Conservation (phyloP, 2,329 filamentous ascomycete species). For the Arthroderma sp. region DNA sequence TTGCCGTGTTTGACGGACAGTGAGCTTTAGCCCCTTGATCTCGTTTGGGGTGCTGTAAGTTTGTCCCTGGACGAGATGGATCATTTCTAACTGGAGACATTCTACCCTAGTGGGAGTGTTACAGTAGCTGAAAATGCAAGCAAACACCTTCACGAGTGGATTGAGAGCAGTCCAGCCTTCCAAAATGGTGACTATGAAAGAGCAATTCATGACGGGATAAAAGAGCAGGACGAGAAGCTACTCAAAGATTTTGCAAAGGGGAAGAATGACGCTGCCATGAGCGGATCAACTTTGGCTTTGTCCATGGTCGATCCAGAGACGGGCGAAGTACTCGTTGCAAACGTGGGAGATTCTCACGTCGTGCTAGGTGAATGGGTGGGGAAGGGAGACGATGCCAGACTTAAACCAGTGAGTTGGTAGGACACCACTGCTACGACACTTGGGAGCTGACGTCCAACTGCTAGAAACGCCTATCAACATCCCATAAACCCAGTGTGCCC, state of each 20-base stretch:
- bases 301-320: constrained; percentile 21
- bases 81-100: background rate
- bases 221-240: constrained; percentile 19
- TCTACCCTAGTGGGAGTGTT: constrained; percentile 17
- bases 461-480: constrained; percentile 21
- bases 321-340: constrained; percentile 21
- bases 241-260: constrained; percentile 17
- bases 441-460: too few species aligned
- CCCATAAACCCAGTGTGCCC: constrained; percentile 21
- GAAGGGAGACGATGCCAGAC: constrained; percentile 8
- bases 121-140: constrained; percentile 22
- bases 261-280: constrained; percentile 16
- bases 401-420: background rate
- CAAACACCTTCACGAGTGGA: constrained; percentile 15
- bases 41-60: background rate
- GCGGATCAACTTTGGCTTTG: constrained; percentile 23
- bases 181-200: constrained; percentile 17
- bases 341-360: constrained; percentile 25
- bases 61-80: background rate
- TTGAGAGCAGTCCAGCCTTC: constrained; percentile 20
- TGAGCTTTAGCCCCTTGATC: constrained; percentile 10
- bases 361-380: constrained; percentile 21
- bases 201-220: constrained; percentile 20
- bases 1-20: constrained; percentile 26
- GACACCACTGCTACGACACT: background rate